Conservation (phyloP, 805 yeast species). For the Pichia eremophila region DNA sequence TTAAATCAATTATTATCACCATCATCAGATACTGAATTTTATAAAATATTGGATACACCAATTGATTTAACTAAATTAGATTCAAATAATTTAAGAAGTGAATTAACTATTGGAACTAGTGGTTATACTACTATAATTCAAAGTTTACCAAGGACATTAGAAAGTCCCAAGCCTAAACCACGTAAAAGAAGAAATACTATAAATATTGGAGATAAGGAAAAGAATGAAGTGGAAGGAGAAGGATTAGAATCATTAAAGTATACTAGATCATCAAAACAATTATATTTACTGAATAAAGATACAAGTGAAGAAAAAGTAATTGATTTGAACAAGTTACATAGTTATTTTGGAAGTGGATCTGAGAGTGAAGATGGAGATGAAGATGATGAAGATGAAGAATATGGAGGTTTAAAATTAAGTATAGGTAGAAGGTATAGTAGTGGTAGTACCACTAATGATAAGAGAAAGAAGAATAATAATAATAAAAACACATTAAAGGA, state of each 20-base stretch:
- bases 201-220: slow-evolving; percentile 14
- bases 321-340: slow-evolving; percentile 22
- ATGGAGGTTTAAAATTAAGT: background rate
- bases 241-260: slow-evolving; percentile 14
- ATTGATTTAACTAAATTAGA: slow-evolving; percentile 22
- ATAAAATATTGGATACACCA: slow-evolving; percentile 15
- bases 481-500: background rate
- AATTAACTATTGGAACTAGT: slow-evolving; percentile 17
- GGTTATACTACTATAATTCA: slow-evolving; percentile 17
- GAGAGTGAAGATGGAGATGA: slow-evolving; percentile 12
- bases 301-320: slow-evolving; percentile 17
- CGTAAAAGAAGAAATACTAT: slow-evolving; percentile 21
- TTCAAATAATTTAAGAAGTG: slow-evolving; percentile 18
- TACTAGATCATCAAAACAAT: slow-evolving; percentile 22
- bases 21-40: slow-evolving; percentile 20
- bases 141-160: slow-evolving; percentile 10
- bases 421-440: background rate
- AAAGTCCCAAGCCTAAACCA: background rate
- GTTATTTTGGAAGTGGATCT: slow-evolving; percentile 20
- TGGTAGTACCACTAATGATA: background rate
- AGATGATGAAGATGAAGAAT: background rate
- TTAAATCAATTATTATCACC: slow-evolving; percentile 20
- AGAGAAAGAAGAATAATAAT: background rate
- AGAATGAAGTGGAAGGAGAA: slow-evolving; percentile 6
- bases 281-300: slow-evolving; percentile 17